phyloP scores from a whole-genome alignment of 2,329 filamentous ascomycete genomes.

The Chaetomium strumarium region DNA sequence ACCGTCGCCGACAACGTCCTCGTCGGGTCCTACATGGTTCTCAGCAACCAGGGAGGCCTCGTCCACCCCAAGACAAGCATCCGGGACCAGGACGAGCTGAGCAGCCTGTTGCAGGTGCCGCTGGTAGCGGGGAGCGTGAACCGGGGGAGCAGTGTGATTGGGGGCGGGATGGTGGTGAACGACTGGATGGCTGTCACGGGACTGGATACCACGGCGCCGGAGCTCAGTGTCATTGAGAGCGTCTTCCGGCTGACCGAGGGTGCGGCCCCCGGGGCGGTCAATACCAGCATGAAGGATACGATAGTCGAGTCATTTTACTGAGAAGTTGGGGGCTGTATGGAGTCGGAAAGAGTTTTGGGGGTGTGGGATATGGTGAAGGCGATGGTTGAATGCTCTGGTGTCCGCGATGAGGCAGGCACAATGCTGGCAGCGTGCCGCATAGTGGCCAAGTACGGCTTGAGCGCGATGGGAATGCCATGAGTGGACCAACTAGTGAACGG shows the following conservation, averaged over 20 bases:
- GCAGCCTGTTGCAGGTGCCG: conserved; percentile 86
- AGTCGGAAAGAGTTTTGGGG: not conserved
- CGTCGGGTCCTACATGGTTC: conserved; percentile 91
- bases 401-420: no score
- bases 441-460: no score
- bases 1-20: conserved; percentile 96
- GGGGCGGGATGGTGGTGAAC: conserved; percentile 93
- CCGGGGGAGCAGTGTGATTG: conserved; percentile 88
- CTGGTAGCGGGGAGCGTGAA: conserved; percentile 93
- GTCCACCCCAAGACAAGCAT: conserved; percentile 97
- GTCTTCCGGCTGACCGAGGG: conserved; percentile 94
- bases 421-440: no score
- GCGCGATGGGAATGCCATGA: no score
- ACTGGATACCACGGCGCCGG: conserved; percentile 92
- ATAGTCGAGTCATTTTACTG: conserved; percentile 99
- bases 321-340: conserved; percentile 22
- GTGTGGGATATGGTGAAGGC: not conserved
- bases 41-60: conserved; percentile 92
- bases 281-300: conserved; percentile 85
- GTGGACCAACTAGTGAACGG: no score
- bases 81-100: conserved; percentile 96
- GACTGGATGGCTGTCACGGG: conserved; percentile 96
- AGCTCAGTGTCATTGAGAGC: conserved; percentile 91
- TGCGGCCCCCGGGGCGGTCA: conserved; percentile 69
- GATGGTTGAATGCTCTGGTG: not conserved